Conservation (phyloP, 129 eudicot species). For the Chrysanthemum seticuspe region DNA sequence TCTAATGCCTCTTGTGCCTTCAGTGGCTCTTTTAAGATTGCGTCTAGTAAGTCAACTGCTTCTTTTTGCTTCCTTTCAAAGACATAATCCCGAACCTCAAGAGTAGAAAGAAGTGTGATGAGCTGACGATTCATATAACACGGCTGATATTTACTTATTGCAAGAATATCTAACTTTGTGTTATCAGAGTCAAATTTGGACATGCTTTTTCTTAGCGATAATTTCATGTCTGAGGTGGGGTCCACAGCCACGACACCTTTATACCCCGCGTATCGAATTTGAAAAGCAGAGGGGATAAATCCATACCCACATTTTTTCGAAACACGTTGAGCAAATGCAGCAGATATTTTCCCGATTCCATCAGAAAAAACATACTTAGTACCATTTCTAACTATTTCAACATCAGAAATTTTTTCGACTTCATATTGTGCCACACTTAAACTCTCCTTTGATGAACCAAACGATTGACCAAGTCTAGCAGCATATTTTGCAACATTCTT, state of each 20-base stretch:
- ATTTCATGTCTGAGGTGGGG: conserved; percentile 52
- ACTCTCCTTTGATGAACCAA: conserved; percentile 81
- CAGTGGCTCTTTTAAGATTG: conserved; percentile 50
- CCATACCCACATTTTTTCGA: conserved; percentile 58
- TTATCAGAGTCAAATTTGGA: conserved; percentile 58
- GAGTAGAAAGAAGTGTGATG: conserved; percentile 77
- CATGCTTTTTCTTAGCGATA: conserved; percentile 77
- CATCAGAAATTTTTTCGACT: conserved; percentile 50
- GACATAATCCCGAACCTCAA: conserved; percentile 53
- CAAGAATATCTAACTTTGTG: conserved; percentile 58
- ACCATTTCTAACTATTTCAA: conserved; percentile 27
- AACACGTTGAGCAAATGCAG: conserved; percentile 55
- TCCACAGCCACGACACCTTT: conserved; percentile 87
- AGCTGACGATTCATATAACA: conserved; percentile 76
- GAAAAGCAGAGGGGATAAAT: conserved; percentile 68
- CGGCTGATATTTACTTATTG: conserved; percentile 75
- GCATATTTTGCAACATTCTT: conserved; percentile 91
- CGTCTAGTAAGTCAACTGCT: conserved; percentile 60
- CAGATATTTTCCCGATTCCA: conserved; percentile 88
- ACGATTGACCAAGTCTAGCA: conserved; percentile 88
- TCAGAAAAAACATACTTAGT: conserved; percentile 63
- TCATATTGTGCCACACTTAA: conserved; percentile 55
- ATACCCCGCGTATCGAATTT: conserved; percentile 78
- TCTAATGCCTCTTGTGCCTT: conserved; percentile 73
- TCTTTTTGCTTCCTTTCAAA: conserved; percentile 75